Evolutionary conservation across 805 yeast genomes (phyloP).

Genomic region (Deakozyma indianensis): DNA sequence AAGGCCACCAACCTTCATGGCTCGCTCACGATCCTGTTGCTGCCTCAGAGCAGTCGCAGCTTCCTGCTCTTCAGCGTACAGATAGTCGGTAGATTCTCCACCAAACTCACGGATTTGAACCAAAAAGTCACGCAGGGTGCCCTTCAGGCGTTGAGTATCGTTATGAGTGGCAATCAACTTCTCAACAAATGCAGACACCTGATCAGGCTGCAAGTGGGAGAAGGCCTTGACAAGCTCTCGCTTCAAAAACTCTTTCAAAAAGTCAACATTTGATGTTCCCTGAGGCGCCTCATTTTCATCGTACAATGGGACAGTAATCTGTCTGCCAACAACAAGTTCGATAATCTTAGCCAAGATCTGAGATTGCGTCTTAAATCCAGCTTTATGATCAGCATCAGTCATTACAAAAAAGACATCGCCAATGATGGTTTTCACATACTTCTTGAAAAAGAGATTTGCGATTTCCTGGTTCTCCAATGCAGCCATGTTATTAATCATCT

Average conservation of each 20-base stretch:
- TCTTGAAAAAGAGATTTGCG: slow-evolving; percentile 75
- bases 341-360: slow-evolving; percentile 72
- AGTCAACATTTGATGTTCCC: slow-evolving; percentile 72
- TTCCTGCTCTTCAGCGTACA: slow-evolving; percentile 88
- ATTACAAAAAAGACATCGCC: slow-evolving; percentile 87
- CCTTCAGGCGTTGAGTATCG: slow-evolving; percentile 63
- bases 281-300: slow-evolving; percentile 65
- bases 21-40: slow-evolving; percentile 61
- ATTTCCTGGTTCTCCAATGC: slow-evolving; percentile 46
- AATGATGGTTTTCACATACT: slow-evolving; percentile 75
- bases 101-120: slow-evolving; percentile 93
- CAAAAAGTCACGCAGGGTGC: slow-evolving; percentile 83
- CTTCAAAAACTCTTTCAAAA: slow-evolving; percentile 66
- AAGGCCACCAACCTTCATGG: slow-evolving; percentile 81
- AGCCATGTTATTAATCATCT: slow-evolving; percentile 74
- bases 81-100: slow-evolving; percentile 78
- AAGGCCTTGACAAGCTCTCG: slow-evolving; percentile 78
- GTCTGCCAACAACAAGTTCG: slow-evolving; percentile 64
- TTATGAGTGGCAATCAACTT: slow-evolving; percentile 58
- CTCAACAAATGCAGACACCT: slow-evolving; percentile 64
- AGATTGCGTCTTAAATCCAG: slow-evolving; percentile 84
- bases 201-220: slow-evolving; percentile 76
- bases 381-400: slow-evolving; percentile 95
- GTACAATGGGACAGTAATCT: slow-evolving; percentile 66
- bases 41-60: slow-evolving; percentile 55